Conservation (phyloP, 495 filamentous ascomycete genomes). For the Talaromyces stipitatus region DNA sequence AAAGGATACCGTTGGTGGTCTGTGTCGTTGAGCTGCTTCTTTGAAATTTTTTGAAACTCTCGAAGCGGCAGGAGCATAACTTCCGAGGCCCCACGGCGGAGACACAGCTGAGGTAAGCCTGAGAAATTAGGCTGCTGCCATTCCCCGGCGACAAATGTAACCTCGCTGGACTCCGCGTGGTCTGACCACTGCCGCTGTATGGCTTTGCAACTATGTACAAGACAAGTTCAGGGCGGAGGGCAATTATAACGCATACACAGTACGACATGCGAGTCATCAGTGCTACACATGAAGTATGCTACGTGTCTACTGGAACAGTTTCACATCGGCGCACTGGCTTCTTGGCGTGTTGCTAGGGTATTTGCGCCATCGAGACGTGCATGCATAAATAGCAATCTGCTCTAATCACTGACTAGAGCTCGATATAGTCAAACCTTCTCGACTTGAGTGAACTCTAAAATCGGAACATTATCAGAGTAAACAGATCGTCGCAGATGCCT, state of each 20-base stretch:
- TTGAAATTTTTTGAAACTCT: not conserved
- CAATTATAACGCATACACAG: too few relatives aligned
- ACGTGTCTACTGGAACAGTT: not conserved
- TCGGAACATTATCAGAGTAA: not conserved
- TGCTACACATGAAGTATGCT: too few relatives aligned
- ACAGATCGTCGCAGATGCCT: not conserved
- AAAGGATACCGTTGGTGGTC: not conserved
- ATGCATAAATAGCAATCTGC: not conserved
- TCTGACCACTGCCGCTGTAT: not conserved
- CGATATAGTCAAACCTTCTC: not conserved
- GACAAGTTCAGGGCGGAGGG: too few relatives aligned
- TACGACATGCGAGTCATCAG: too few relatives aligned
- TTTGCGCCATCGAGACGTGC: too few relatives aligned
- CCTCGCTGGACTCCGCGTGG: not conserved
- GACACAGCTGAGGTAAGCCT: not conserved
- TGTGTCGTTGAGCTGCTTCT: not conserved
- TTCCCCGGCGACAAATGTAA: not conserved
- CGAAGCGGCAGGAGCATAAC: not conserved
- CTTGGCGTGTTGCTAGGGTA: too few relatives aligned
- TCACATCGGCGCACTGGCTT: not conserved
- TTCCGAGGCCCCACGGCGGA: not conserved
- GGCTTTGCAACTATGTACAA: not conserved
- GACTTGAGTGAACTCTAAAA: not conserved
- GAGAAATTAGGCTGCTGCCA: not conserved
- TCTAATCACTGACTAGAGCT: not conserved